A percentile compares a stretch with the other conserved stretches of the same genome.
Conservation (phyloP, 108 stramenopile species). For the Conticribra guillardii region DNA sequence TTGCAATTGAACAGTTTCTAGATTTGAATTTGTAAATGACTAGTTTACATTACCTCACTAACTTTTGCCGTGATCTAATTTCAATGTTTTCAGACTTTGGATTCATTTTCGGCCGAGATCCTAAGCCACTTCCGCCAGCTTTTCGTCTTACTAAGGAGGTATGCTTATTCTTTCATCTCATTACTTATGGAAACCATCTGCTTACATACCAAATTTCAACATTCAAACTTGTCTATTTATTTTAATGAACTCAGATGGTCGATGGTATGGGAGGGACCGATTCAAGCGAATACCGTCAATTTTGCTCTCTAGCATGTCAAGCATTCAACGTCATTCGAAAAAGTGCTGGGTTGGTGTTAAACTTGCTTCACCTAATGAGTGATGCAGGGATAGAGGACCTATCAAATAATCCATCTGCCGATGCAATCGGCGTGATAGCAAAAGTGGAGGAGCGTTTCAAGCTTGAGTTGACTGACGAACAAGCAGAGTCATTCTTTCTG, state of each 20-base stretch:
- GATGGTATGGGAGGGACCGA: conserved; percentile 97
- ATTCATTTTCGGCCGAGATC: conserved; percentile 91
- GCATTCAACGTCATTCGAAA: conserved; percentile 96
- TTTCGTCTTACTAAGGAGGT: conserved; percentile 90
- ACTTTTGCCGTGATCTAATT: background rate
- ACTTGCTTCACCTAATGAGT: conserved; percentile 95
- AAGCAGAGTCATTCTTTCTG: conserved; percentile 92
- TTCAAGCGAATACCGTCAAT: conserved; percentile 88
- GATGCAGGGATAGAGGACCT: conserved; percentile 98
- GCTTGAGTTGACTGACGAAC: conserved; percentile 93
- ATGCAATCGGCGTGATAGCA: conserved; percentile 88
- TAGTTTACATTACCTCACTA: background rate
- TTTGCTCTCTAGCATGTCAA: conserved; percentile 94
- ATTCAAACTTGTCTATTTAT: too few species aligned
- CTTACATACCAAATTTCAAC: too few species aligned
- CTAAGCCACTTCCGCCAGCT: conserved; percentile 95
- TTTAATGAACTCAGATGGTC: conserved; percentile 67
- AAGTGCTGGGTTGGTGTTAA: conserved; percentile 94
- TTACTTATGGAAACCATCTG: too few species aligned
- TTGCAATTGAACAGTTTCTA: background rate
- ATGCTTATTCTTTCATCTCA: too few species aligned
- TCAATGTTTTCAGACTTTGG: conserved; percentile 59
- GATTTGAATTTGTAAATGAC: background rate
- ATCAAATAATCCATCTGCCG: conserved; percentile 88
- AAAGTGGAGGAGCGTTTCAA: conserved; percentile 95